Evolutionary conservation across 2,329 filamentous ascomycete genomes (phyloP).

Genomic region (Colletotrichum sidae): DNA sequence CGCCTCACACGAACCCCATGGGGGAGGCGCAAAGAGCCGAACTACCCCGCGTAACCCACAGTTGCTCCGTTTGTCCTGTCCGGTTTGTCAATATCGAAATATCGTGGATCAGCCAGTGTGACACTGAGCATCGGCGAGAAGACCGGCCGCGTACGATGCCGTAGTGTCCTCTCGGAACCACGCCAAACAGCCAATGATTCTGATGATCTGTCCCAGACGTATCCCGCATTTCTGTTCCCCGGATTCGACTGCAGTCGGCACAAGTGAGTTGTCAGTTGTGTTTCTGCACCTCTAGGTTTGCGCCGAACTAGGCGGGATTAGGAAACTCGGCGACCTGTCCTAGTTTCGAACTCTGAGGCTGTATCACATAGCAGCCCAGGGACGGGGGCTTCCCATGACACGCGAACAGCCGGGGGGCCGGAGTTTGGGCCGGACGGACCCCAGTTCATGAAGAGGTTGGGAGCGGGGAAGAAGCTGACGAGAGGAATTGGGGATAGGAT

Average conservation of each 20-base stretch:
- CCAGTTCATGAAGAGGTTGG: neutral
- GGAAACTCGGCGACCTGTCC: constrained; percentile 30
- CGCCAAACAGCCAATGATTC: neutral
- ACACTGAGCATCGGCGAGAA: constrained; percentile 7
- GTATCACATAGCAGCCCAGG: constrained; percentile 4
- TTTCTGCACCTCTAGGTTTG: constrained; percentile 9
- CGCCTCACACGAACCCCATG: constrained; percentile 1
- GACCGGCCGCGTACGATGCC: neutral
- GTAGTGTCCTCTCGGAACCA: neutral
- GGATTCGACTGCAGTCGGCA: neutral
- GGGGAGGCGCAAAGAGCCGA: constrained; percentile 23
- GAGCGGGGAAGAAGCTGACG: neutral
- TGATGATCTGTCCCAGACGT: constrained; percentile 6
- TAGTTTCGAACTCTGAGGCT: constrained; percentile 4
- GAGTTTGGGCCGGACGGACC: constrained; percentile 14
- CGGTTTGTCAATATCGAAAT: neutral
- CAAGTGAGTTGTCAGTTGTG: neutral
- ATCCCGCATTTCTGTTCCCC: neutral
- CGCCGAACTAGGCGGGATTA: constrained; percentile 2
- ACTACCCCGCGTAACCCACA: constrained; percentile 36
- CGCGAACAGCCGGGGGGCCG: constrained; percentile 17
- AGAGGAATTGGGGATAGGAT: neutral
- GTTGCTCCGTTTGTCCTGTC: neutral
- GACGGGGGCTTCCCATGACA: constrained; percentile 6
- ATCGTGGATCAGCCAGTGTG: constrained; percentile 7